phyloP scores from a whole-genome alignment of 2,329 filamentous ascomycete genomes.

The Penicillium sp. region DNA sequence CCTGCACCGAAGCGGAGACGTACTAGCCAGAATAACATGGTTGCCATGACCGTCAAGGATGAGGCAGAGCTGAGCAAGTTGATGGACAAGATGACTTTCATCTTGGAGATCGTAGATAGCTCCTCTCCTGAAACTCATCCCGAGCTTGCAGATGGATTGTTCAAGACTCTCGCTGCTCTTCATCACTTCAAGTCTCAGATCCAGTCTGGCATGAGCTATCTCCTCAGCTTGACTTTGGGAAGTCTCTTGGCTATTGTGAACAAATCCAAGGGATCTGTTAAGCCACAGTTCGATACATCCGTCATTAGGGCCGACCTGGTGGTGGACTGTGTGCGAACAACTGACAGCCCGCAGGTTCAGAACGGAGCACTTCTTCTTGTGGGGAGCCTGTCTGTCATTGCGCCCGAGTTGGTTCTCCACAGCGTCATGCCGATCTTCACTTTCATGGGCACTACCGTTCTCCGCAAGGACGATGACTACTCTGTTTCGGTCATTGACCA shows the following conservation, averaged over 20 bases:
- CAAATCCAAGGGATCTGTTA: constrained; percentile 56
- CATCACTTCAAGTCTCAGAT: constrained; percentile 79
- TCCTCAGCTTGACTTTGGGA: constrained; percentile 79
- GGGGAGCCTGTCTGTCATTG: constrained; percentile 78
- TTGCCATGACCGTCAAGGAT: constrained; percentile 60
- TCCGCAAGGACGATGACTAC: constrained; percentile 93
- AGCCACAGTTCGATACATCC: constrained; percentile 66
- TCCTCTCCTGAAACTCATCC: constrained; percentile 72
- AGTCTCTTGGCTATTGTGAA: constrained; percentile 83
- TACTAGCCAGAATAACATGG: constrained; percentile 69
- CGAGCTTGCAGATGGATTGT: constrained; percentile 73
- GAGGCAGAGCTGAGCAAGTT: constrained; percentile 64
- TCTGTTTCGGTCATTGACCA: constrained; percentile 92
- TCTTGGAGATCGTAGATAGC: constrained; percentile 82
- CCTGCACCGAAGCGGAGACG: constrained; percentile 76
- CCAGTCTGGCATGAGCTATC: constrained; percentile 82
- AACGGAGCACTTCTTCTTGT: constrained; percentile 86
- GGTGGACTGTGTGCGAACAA: constrained; percentile 90
- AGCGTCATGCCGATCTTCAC: constrained; percentile 99
- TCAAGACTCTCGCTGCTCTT: constrained; percentile 80
- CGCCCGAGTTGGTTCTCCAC: constrained; percentile 87
- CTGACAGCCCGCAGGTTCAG: constrained; percentile 87
- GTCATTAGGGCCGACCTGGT: constrained; percentile 84
- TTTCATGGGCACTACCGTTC: constrained; percentile 89
- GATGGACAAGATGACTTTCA: constrained; percentile 76